These are phyloP conservation scores for Penicillium sp. DNA, from an alignment of 2,329 filamentous ascomycete genomes.

Conservation along the genomic window DNA sequence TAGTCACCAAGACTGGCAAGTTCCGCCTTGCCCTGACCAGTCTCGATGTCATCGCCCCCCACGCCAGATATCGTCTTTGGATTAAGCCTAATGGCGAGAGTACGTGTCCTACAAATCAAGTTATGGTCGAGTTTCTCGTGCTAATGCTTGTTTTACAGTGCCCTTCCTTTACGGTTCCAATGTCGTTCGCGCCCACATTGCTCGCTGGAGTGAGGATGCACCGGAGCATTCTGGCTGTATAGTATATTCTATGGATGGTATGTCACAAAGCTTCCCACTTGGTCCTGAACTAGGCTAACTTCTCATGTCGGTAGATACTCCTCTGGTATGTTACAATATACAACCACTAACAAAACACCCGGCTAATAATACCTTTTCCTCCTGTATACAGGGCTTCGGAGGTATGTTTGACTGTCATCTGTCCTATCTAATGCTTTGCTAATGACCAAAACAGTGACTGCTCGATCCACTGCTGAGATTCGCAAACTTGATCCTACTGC, in stretches of 20 bases:
- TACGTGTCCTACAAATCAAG: neutral
- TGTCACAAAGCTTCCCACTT: slow-evolving; percentile 52
- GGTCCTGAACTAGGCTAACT: neutral
- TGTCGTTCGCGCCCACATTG: slow-evolving; percentile 56
- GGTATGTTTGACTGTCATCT: neutral
- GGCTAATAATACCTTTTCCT: neutral
- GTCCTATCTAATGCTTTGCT: neutral
- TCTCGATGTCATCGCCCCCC: slow-evolving; percentile 83
- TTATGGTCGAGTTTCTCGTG: neutral
- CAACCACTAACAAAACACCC: neutral
- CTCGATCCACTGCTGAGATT: slow-evolving; percentile 80
- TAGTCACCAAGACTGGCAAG: slow-evolving; percentile 91
- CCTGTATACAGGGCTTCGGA: neutral
- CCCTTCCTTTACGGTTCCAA: slow-evolving; percentile 87
- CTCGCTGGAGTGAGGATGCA: slow-evolving; percentile 69
- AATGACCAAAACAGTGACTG: slow-evolving; percentile 68
- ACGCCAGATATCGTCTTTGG: slow-evolving; percentile 96
- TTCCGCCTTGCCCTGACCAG: slow-evolving; percentile 92
- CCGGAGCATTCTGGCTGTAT: slow-evolving; percentile 91
- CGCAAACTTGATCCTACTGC: slow-evolving; percentile 85
- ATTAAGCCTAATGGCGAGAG: slow-evolving; percentile 90
- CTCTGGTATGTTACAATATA: neutral
- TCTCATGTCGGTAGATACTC: slow-evolving; percentile 1
- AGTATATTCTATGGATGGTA: slow-evolving; percentile 89
- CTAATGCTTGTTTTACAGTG: slow-evolving; percentile 46